Percentiles rank a stretch among this genome's conserved stretches.
Evolutionary conservation across 2,329 filamentous ascomycete genomes (phyloP).

Genomic region (Ambrosiella cleistominuta): DNA sequence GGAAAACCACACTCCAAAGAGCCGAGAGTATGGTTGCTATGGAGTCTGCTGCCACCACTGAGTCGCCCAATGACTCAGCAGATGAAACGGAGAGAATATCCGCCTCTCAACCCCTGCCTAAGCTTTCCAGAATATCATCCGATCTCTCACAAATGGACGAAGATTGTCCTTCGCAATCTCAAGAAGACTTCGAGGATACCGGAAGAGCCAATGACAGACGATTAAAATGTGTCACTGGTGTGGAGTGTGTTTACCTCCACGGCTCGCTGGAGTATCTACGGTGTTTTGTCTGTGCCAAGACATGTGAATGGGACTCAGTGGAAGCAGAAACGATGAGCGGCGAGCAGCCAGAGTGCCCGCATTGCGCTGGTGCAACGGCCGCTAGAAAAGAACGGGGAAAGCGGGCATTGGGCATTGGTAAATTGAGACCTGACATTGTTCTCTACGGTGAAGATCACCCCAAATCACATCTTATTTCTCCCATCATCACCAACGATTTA

Average conservation of each 20-base stretch:
- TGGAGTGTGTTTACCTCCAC: conserved; percentile 53
- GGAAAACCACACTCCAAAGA: conserved; percentile 17
- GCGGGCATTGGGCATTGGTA: conserved; percentile 47
- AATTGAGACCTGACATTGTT: conserved; percentile 54
- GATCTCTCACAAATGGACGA: conserved; percentile 1
- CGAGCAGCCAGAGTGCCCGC: conserved; percentile 48
- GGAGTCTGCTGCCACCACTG: background rate
- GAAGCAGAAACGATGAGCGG: conserved; percentile 42
- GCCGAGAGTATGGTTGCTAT: conserved; percentile 11
- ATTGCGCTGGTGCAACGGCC: conserved; percentile 44
- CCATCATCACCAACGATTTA: conserved; percentile 51
- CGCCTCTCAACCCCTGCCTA: conserved; percentile 6
- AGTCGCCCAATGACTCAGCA: background rate
- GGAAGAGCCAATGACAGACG: background rate
- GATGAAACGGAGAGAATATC: background rate
- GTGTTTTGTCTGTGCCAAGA: conserved; percentile 43
- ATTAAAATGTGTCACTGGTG: conserved; percentile 22
- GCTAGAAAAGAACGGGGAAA: conserved; percentile 48
- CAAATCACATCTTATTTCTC: conserved; percentile 47
- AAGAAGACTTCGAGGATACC: conserved; percentile 5
- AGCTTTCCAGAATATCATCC: conserved; percentile 3
- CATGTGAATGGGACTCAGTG: conserved; percentile 41
- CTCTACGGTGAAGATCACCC: conserved; percentile 60
- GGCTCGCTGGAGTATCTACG: conserved; percentile 48
- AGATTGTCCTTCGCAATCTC: background rate